These are phyloP conservation scores for Xerocomus amazonicus DNA, from an alignment of 1,284 basidiomycete species.

Conservation along the genomic window DNA sequence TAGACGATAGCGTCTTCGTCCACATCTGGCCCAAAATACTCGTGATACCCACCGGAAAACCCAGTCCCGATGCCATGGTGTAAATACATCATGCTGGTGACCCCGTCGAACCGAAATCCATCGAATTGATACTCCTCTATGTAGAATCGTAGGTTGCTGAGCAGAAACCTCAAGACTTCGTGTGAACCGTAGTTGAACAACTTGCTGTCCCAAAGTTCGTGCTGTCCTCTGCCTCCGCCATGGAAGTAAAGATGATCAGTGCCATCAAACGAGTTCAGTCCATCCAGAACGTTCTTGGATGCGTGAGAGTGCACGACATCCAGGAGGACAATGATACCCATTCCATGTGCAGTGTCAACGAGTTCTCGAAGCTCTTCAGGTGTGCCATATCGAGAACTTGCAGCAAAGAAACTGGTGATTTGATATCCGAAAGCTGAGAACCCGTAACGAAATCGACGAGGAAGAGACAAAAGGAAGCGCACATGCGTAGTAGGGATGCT, in stretches of 20 bases:
- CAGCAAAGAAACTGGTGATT: constrained; percentile 97
- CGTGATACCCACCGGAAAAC: constrained; percentile 96
- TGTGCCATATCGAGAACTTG: constrained; percentile 89
- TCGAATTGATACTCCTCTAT: constrained; percentile 96
- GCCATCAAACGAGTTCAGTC: constrained; percentile 94
- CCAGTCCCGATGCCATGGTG: constrained; percentile 98
- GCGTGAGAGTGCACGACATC: constrained; percentile 99
- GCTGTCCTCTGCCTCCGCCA: constrained; percentile 83
- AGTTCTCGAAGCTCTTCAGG: constrained; percentile 96
- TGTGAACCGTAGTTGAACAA: constrained; percentile 96
- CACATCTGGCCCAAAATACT: constrained; percentile 88
- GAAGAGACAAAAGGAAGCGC: constrained; percentile 29
- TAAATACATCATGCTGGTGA: constrained; percentile 98
- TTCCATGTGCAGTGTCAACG: constrained; percentile 89
- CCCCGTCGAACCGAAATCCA: constrained; percentile 97
- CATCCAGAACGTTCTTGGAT: constrained; percentile 96
- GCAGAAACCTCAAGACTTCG: constrained; percentile 91
- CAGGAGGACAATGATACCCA: constrained; percentile 91
- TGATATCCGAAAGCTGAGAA: constrained; percentile 91
- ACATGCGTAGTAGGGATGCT: constrained; percentile 99
- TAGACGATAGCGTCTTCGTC: constrained; percentile 93
- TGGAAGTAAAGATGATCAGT: constrained; percentile 98
- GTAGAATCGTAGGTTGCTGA: constrained; percentile 94
- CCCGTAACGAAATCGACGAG: constrained; percentile 8
- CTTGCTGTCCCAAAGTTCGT: constrained; percentile 96